A percentile compares a stretch with the other conserved stretches of the same genome.
Evolutionary conservation across 805 yeast species (phyloP).

Genomic region (Danielia oregonensis): DNA sequence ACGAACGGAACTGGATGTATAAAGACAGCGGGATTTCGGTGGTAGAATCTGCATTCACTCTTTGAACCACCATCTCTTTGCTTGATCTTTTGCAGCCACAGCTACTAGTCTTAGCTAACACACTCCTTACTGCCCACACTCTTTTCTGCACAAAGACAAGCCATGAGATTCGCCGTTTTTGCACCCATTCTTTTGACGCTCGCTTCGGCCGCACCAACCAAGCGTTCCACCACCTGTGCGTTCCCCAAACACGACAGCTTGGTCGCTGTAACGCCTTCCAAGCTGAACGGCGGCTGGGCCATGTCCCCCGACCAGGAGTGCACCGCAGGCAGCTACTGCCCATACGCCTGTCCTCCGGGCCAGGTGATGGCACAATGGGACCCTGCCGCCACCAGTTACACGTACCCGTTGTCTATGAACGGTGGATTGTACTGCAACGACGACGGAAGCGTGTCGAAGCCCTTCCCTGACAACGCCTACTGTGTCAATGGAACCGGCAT

Average conservation of each 20-base stretch:
- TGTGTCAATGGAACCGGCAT: conserved; percentile 80
- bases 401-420: conserved; percentile 72
- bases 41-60: no score
- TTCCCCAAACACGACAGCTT: conserved; percentile 69
- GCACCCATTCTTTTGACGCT: conserved; percentile 19
- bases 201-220: conserved; percentile 24
- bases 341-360: conserved; percentile 90
- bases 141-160: not conserved
- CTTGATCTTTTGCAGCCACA: no score
- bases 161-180: conserved; percentile 12
- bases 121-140: not conserved
- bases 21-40: no score
- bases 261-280: conserved; percentile 59
- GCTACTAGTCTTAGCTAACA: no score
- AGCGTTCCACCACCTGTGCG: conserved; percentile 47
- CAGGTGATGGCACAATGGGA: conserved; percentile 89
- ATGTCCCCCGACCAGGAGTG: conserved; percentile 72
- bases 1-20: no score
- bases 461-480: conserved; percentile 52
- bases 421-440: conserved; percentile 81
- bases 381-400: conserved; percentile 62
- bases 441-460: conserved; percentile 64
- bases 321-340: conserved; percentile 77
- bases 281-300: conserved; percentile 82
- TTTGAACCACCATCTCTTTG: not conserved